Evolutionary conservation across 2,329 filamentous ascomycete species (phyloP).

Genomic region (Bipolaris gigantea): DNA sequence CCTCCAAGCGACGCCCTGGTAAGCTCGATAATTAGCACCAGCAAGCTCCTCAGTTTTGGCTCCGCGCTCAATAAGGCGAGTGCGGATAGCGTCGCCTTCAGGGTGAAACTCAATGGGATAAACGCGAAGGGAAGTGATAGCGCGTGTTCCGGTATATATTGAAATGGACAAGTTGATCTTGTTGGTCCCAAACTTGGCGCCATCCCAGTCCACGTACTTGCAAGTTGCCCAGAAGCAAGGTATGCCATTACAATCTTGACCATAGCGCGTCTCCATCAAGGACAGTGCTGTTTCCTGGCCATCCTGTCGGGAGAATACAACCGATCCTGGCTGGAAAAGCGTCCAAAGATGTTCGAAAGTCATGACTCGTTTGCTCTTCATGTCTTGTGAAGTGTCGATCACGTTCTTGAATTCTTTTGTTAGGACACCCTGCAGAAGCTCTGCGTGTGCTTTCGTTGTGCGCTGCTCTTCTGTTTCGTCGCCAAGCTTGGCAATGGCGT

Average conservation of each 20-base stretch:
- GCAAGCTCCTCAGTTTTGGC: constrained; percentile 51
- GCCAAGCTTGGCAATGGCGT: constrained; percentile 28
- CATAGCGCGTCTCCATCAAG: constrained; percentile 35
- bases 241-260: constrained; percentile 37
- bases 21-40: constrained; percentile 55
- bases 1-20: constrained; percentile 51
- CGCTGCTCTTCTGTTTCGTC: constrained; percentile 33
- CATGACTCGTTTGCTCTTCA: constrained; percentile 46
- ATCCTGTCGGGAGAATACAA: constrained; percentile 40
- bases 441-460: constrained; percentile 44
- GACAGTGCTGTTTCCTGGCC: constrained; percentile 42
- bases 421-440: constrained; percentile 45
- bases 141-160: constrained; percentile 45
- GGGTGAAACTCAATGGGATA: constrained; percentile 52
- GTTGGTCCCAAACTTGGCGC: constrained; percentile 37
- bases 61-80: constrained; percentile 51
- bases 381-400: constrained; percentile 47
- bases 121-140: constrained; percentile 47
- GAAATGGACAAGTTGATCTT: constrained; percentile 36
- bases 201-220: constrained; percentile 46
- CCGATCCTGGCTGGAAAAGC: constrained; percentile 45
- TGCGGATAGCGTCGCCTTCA: constrained; percentile 44
- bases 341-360: constrained; percentile 51
- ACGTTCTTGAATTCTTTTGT: constrained; percentile 47
- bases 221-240: constrained; percentile 45